Evolutionary conservation across 2,329 filamentous ascomycete genomes (phyloP), one percentile per base, ranked within the genome.

Genomic region (Xylaria multiplex): DNA sequence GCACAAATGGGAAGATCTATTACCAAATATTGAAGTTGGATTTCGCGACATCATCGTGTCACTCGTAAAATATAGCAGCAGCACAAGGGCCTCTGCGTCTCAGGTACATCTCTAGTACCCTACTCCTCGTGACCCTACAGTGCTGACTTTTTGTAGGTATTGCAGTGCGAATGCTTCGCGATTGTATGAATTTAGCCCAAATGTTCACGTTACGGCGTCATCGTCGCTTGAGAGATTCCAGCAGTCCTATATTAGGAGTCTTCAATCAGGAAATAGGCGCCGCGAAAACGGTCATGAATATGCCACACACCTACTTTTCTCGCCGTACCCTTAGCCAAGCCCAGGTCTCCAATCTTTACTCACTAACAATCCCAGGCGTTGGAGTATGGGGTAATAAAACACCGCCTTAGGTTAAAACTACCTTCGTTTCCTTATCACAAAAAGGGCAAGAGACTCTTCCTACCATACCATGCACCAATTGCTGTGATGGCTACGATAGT

Each of bases 21-120:
- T 98, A 48, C 87, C 88, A 0, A 83, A 82, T 5, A 84, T 88
- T 0, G 84, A 88, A 32, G 78, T 82, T 0, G 80, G 81, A 14
- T 90, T 88, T 32, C 84, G 86, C 65, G 86, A 91, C 68, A 79
- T 97, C 40, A 87, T 96, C 9, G 83, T 82, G 45, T 82, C 81
- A 5, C 78, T 97, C 68, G 85, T 99, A 13, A 83, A 83, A 52
- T 99, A 91, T 79, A 89, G 97, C 76, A 91, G 86, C 75, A 81
- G 84, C 13, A 78, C 82, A 45, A 86, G 96, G 70, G 80, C 91
- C 69, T 90, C 86, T 14, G 93, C 94, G 53, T 81, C 82, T 61
- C 78, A 91, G 82, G 91, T 80, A 62, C 50, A 70, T 69, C 8
- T 30, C 37, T 14, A 14, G 8, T 48, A 37, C 11, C 16, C 46